Base-by-base conservation (phyloP, 768 basidiomycete genomes). In the Suillus lakei region DNA sequence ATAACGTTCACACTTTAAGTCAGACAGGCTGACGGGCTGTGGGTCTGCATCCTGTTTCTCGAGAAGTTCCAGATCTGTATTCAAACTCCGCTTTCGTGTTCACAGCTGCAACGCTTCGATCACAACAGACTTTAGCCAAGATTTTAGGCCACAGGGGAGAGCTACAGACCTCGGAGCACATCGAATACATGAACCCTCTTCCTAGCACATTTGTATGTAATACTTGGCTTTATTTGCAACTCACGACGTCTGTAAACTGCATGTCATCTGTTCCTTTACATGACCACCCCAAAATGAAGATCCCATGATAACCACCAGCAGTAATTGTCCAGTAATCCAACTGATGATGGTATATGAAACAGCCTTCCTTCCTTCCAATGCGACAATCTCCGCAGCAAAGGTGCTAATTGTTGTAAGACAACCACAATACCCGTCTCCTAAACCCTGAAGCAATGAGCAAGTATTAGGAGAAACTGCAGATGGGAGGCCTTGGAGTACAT, bases 361-460 rank as follows among this genome's bases (percentile, higher is more conserved):
- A 34, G 88, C 87, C 71, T 84, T 87, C 76, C 85, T 74, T 38
- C 81, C 74, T 50, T 80, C 76, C 66, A 96, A 78, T 48, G 85
- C 84, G 39, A 82, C 78, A 26, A 93, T 74, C 74, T 99, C 98
- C 10, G 89, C 89, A 2, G 88, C 91, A 72, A 99, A 97, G 21
- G 96, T 99, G 76, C 92, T 95, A 70, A 99, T 85, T 1, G 98
- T 99, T 2, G 91, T 96, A 70, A 99, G 81, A 79, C 95, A 96
- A 13, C 96, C 98, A 74, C 96, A 98, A 73, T 95, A 98, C 8
- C 98, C 98, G 74, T 98, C 95, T 28, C 83, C 81, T 43, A 99
- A 78, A 1, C 95, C 96, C 72, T 93, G 90, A 48, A 98, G 76
- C 23, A 94, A 80, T 30, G 85, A 82, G 73, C 96, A 98, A 39